Conservation (phyloP, 352 stramenopile genomes). For the Globisporangium irregulare region DNA sequence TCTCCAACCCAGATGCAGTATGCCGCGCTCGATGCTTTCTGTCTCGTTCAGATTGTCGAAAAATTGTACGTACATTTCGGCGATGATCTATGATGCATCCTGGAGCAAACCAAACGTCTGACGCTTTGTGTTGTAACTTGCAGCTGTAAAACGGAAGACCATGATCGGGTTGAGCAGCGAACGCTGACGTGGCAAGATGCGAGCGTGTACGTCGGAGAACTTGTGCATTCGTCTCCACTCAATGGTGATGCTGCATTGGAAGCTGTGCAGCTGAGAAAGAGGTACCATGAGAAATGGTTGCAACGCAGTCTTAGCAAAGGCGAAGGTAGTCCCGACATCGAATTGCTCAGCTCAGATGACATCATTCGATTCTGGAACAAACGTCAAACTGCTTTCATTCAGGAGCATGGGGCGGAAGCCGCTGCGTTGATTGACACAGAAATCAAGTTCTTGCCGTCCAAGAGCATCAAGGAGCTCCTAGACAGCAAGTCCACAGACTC, state of each 20-base stretch:
- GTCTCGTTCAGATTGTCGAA: conserved; percentile 55
- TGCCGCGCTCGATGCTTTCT: conserved; percentile 61
- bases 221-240: conserved; percentile 30
- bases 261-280: conserved; percentile 24
- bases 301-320: background rate
- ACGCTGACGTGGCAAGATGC: conserved; percentile 10
- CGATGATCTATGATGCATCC: background rate
- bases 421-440: conserved; percentile 7
- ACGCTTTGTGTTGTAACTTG: background rate
- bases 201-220: conserved; percentile 22
- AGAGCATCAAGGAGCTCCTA: conserved; percentile 37
- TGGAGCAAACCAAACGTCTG: background rate
- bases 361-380: conserved; percentile 15
- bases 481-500: conserved; percentile 17
- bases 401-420: background rate
- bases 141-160: background rate
- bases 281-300: conserved; percentile 37
- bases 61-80: conserved; percentile 33
- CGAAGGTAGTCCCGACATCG: background rate
- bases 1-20: conserved; percentile 49
- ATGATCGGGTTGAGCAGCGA: background rate
- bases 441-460: conserved; percentile 35
- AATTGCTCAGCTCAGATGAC: conserved; percentile 9
- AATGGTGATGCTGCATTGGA: conserved; percentile 20
- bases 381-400: background rate